Evolutionary conservation across 2,329 filamentous ascomycete genomes (phyloP).

Genomic region (Epichloe hybrida): DNA sequence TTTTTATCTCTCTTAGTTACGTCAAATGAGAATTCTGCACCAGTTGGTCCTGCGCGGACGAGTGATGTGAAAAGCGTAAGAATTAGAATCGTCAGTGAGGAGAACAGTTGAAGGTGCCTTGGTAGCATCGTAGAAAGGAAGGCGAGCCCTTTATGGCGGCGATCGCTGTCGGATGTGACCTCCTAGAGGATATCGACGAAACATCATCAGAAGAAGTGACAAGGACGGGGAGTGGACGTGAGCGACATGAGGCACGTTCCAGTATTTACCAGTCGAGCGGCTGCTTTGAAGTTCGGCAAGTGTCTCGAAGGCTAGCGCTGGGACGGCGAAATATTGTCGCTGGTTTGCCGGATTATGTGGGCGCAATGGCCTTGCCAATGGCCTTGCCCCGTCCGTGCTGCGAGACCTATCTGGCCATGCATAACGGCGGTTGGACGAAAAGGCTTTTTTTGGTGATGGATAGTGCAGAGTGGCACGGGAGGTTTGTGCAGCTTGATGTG

Average conservation of each 20-base stretch:
- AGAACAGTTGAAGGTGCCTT: slow-evolving; percentile 13
- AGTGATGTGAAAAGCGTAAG: slow-evolving; percentile 14
- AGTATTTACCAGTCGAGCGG: slow-evolving; percentile 40
- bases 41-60: slow-evolving; percentile 12
- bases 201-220: slow-evolving; percentile 34
- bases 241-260: slow-evolving; percentile 27
- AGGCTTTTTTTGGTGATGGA: slow-evolving; percentile 3
- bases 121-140: slow-evolving; percentile 28
- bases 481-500: slow-evolving; percentile 5
- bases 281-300: slow-evolving; percentile 32
- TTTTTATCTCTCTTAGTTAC: slow-evolving; percentile 15
- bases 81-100: slow-evolving; percentile 15
- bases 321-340: neutral
- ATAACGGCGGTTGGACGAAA: slow-evolving; percentile 1
- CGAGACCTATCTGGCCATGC: neutral
- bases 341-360: neutral
- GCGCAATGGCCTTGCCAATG: neutral
- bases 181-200: slow-evolving; percentile 33
- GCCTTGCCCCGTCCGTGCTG: neutral
- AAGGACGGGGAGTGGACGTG: slow-evolving; percentile 16
- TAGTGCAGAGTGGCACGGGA: slow-evolving; percentile 4
- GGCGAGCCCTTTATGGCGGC: slow-evolving; percentile 16
- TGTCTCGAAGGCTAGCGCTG: slow-evolving; percentile 23
- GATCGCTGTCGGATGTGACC: slow-evolving; percentile 24
- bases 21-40: slow-evolving; percentile 6